Percentiles rank a stretch among this genome's conserved stretches.
Conservation (phyloP, 148 eudicot genomes). For the Tetragonia tetragonoides region DNA sequence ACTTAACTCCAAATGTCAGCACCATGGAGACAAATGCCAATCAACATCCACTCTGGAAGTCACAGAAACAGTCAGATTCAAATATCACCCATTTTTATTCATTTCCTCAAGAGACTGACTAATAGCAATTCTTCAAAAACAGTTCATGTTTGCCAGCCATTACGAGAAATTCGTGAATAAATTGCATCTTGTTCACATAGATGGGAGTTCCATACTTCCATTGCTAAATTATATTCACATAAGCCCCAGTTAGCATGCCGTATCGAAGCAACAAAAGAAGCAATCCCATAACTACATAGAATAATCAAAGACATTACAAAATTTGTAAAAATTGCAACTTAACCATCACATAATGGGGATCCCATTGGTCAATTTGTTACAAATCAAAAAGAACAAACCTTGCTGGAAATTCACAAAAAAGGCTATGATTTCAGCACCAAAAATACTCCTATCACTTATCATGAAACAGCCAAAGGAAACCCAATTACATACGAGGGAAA, state of each 20-base stretch:
- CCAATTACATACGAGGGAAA: not conserved
- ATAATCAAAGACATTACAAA: not conserved
- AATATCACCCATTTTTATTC: not conserved
- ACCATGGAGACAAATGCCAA: constrained; percentile 39
- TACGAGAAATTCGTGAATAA: no score
- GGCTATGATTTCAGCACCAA: not conserved
- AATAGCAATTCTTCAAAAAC: not conserved
- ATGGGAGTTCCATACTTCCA: not conserved
- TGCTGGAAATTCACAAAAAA: not conserved
- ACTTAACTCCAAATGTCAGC: constrained; percentile 35
- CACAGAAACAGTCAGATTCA: constrained; percentile 17
- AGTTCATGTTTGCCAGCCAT: not conserved
- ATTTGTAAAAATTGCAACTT: not conserved
- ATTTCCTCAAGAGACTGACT: not conserved
- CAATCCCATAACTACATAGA: not conserved
- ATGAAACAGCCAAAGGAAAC: not conserved
- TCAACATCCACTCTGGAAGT: constrained; percentile 28
- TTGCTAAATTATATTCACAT: not conserved
- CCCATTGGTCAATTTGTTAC: not conserved
- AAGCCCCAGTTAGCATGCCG: not conserved
- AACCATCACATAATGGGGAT: not conserved
- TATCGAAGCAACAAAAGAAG: not conserved
- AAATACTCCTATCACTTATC: not conserved
- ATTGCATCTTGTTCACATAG: not conserved
- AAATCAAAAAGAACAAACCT: not conserved